Base-by-base conservation (phyloP, 306 rosid genomes). In the Macrotyloma uniflorum region DNA sequence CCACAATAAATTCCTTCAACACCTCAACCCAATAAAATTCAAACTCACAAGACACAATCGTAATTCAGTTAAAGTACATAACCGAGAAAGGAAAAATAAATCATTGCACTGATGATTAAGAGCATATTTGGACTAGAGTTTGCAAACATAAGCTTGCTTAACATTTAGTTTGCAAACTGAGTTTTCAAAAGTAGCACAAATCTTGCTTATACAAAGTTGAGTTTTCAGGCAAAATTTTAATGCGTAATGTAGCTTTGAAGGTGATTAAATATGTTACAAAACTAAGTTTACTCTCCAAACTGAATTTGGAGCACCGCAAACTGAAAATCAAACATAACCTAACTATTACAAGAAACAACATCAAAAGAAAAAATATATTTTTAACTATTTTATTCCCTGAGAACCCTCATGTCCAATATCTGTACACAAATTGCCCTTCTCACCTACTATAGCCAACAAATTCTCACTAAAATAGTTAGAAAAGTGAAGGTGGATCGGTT, bases 1-100 rank as follows among this genome's bases (percentile, higher is more conserved):
- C 24, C 62, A 5, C n/a, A 75, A 46, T 76, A 33, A 74, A 45
- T 64, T 32, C 22, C 51, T 47, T 47, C 6, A 55, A 36, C n/a
- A 35, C 15, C 66, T 74, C 28, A 64, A 64, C n/a, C 43, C 64
- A 77, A 49, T 33, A 67, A 64, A 50, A 38, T 8, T 49, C 47
- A 47, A 62, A 36, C 32, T 32, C 59, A 50, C 32, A 72, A 8
- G 66, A 6, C 40, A 79, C 19, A 28, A 62, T 10, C 8, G 49
- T 46, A 63, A 54, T 40, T n/a, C 12, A 38, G 8, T 45, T 23
- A 32, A 66, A 67, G 43, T 32, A 45, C 42, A 40, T 42, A 18
- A 49, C 24, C 78, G 0, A 58, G 11, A 72, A 71, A 51, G 8
- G 43, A 14, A 50, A 30, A 59, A 30, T 20, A 8, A 26, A 40